A percentile compares a stretch with the other conserved stretches of the same genome.
These are phyloP conservation scores for Secale cereale DNA, from an alignment of 176 grass and related monocot species.

Conservation along the genomic window DNA sequence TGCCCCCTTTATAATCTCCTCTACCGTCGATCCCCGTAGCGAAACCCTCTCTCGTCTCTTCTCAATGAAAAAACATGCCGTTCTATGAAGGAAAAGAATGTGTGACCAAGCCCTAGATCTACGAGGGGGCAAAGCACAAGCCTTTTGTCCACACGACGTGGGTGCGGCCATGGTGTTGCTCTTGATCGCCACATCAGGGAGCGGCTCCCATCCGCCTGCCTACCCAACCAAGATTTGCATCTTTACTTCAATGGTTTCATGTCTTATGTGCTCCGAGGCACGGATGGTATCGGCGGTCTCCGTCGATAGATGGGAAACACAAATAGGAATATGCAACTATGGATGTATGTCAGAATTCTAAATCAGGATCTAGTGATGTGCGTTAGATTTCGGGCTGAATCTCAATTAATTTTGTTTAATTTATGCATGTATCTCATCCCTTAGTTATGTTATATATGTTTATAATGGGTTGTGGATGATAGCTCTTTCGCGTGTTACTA, in stretches of 20 bases:
- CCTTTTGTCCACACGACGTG: not conserved
- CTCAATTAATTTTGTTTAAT: not conserved
- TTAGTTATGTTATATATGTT: no score
- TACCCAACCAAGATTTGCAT: not conserved
- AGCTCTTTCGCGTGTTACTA: no score
- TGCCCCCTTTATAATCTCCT: not conserved
- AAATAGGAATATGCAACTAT: not conserved
- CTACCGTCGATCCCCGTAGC: not conserved
- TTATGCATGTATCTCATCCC: no score
- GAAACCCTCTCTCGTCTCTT: not conserved
- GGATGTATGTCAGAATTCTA: not conserved
- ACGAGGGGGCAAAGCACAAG: not conserved
- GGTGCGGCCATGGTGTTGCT: not conserved
- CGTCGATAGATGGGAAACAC: not conserved
- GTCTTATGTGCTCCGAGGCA: not conserved
- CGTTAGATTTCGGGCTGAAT: not conserved
- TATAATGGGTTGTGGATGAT: no score
- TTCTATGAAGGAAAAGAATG: not conserved
- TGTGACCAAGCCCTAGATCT: not conserved
- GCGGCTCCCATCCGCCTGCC: not conserved
- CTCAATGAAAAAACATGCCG: not conserved
- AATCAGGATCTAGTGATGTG: no score
- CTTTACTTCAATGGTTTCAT: not conserved
- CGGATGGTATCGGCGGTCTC: not conserved
- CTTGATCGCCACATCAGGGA: not conserved